Evolutionary conservation across 2,329 filamentous ascomycete species (phyloP).

Genomic region (Tolypocladium cylindrosporum): DNA sequence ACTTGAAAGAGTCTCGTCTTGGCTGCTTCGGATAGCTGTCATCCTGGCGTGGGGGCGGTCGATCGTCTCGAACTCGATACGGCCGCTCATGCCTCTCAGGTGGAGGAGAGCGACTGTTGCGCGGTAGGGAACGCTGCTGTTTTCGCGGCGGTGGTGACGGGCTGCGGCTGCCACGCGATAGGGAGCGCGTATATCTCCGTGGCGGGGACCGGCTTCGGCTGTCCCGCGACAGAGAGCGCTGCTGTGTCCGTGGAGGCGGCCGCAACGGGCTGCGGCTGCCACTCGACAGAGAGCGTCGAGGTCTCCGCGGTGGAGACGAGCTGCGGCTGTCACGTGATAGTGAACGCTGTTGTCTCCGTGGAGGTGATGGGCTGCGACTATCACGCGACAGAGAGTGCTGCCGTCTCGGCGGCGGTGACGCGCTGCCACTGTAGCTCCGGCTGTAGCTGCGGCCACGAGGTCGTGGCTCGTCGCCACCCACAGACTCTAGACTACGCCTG

Average conservation of each 20-base stretch:
- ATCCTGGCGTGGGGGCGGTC: conserved; percentile 5
- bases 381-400: conserved; percentile 16
- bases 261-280: conserved; percentile 12
- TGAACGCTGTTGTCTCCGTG: too few species aligned
- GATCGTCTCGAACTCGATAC: conserved; percentile 17
- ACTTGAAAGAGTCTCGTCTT: conserved; percentile 5
- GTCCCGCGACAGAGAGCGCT: conserved; percentile 16
- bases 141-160: conserved; percentile 11
- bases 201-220: conserved; percentile 15
- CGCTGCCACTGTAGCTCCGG: conserved; percentile 13
- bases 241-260: conserved; percentile 3
- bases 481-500: conserved; percentile 7
- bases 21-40: conserved; percentile 4
- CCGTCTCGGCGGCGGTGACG: conserved; percentile 11
- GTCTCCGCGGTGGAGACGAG: conserved; percentile 11
- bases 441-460: conserved; percentile 1
- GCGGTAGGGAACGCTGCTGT: conserved; percentile 14
- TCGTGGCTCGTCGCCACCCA: background rate
- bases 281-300: conserved; percentile 14
- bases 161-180: conserved; percentile 16
- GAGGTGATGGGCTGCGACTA: conserved; percentile 5
- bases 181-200: conserved; percentile 11
- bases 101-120: conserved; percentile 19
- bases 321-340: conserved; percentile 9
- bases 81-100: conserved; percentile 4